phyloP scores from a whole-genome alignment of 1,284 basidiomycete genomes.

The Sutorius eximius region DNA sequence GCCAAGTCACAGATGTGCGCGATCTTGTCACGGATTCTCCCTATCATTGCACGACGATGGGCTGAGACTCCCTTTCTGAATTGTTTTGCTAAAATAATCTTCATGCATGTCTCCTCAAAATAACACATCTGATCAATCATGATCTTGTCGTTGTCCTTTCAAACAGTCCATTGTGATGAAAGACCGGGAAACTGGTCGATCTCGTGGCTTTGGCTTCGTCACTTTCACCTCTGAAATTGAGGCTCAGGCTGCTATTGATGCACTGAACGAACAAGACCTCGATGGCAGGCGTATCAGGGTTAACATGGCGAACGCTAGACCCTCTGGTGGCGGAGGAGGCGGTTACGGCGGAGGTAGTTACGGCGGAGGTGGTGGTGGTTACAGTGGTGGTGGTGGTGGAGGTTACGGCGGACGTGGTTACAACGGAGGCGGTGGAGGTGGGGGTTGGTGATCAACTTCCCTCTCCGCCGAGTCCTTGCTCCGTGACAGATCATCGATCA shows the following conservation, averaged over 20 bases:
- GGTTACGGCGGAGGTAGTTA: conserved; percentile 13
- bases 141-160: conserved; percentile 9
- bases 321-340: conserved; percentile 28
- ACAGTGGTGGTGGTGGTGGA: conserved; percentile 11
- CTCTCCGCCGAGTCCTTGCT: background rate
- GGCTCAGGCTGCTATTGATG: conserved; percentile 76
- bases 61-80: conserved; percentile 29
- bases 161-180: conserved; percentile 91
- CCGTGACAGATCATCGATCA: conserved; percentile 1
- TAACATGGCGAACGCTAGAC: conserved; percentile 89
- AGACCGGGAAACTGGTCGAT: conserved; percentile 94
- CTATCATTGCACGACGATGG: conserved; percentile 36
- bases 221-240: conserved; percentile 61
- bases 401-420: conserved; percentile 6
- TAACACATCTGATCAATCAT: conserved; percentile 10
- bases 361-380: conserved; percentile 13
- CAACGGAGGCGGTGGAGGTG: background rate
- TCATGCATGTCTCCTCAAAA: conserved; percentile 25
- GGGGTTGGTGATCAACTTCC: conserved; percentile 21
- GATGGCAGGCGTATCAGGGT: conserved; percentile 92
- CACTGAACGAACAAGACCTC: conserved; percentile 87
- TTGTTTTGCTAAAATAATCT: conserved; percentile 37
- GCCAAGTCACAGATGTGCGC: conserved; percentile 75
- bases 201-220: conserved; percentile 96
- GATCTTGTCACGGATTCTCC: conserved; percentile 42